These are phyloP conservation scores for Penicillium salamii DNA, from an alignment of 495 filamentous ascomycete species.

Conservation along the genomic window DNA sequence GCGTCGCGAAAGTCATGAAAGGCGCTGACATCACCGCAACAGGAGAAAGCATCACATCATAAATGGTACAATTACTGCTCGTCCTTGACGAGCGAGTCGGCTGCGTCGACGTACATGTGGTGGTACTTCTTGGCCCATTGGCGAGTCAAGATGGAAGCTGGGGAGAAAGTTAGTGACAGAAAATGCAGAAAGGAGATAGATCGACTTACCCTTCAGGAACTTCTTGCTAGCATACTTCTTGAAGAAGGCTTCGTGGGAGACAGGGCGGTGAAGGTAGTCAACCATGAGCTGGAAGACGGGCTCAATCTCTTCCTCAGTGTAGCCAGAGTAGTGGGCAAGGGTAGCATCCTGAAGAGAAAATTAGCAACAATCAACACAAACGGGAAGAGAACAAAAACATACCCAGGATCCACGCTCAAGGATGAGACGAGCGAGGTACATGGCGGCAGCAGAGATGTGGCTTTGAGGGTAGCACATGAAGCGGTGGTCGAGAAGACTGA, in stretches of 20 bases:
- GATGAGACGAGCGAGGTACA: slow-evolving; percentile 91
- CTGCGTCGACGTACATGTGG: slow-evolving; percentile 41
- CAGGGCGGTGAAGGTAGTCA: slow-evolving; percentile 85
- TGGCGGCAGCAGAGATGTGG: slow-evolving; percentile 84
- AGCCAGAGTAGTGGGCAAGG: slow-evolving; percentile 89
- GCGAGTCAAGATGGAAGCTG: slow-evolving; percentile 88
- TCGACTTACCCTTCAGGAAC: slow-evolving; percentile 81
- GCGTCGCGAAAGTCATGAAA: slow-evolving; percentile 24
- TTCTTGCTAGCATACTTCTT: slow-evolving; percentile 99
- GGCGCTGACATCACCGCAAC: slow-evolving; percentile 18
- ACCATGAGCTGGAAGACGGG: slow-evolving; percentile 93
- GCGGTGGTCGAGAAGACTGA: slow-evolving; percentile 88
- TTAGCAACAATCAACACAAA: slow-evolving; percentile 22
- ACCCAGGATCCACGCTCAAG: slow-evolving; percentile 89
- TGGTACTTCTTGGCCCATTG: slow-evolving; percentile 84
- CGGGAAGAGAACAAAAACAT: slow-evolving; percentile 32
- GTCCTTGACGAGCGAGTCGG: slow-evolving; percentile 39
- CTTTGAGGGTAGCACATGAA: slow-evolving; percentile 86
- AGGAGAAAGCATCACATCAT: slow-evolving; percentile 29
- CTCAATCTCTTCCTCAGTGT: slow-evolving; percentile 85
- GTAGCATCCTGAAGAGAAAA: slow-evolving; percentile 66
- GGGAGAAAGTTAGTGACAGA: slow-evolving; percentile 12
- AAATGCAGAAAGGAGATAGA: not conserved
- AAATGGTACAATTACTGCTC: slow-evolving; percentile 34
- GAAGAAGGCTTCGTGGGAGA: slow-evolving; percentile 95